Percentiles rank a stretch among this genome's conserved stretches.
Evolutionary conservation across 495 filamentous ascomycete species (phyloP).

Genomic region (Podospora pseudocomata): DNA sequence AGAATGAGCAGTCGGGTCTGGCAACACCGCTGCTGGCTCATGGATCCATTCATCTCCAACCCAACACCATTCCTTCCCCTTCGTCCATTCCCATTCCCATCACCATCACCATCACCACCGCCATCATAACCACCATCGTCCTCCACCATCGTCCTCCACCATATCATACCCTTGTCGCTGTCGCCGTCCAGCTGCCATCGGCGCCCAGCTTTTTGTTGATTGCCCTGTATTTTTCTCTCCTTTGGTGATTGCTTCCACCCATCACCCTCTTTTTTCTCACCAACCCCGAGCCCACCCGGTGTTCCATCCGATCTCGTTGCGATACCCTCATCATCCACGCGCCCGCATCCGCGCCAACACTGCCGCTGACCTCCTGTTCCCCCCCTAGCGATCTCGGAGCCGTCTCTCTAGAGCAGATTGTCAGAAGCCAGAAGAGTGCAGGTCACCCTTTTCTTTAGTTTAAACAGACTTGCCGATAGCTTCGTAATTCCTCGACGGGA

Average conservation of each 20-base stretch:
- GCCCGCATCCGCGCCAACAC: background rate
- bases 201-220: constrained; percentile 1
- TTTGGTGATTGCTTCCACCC: constrained; percentile 1
- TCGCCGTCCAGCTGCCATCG: constrained; percentile 16
- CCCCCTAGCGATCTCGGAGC: constrained; percentile 4
- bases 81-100: constrained; percentile 10
- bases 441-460: constrained; percentile 1
- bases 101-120: constrained; percentile 20
- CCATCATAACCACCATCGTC: constrained; percentile 23
- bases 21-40: constrained; percentile 12
- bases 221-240: background rate
- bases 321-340: constrained; percentile 17
- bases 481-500: background rate
- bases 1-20: constrained; percentile 29
- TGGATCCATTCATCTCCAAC: constrained; percentile 24
- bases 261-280: background rate
- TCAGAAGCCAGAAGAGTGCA: background rate
- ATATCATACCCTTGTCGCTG: constrained; percentile 29
- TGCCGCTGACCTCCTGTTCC: background rate
- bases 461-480: constrained; percentile 5
- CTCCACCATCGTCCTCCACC: background rate
- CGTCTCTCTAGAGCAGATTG: constrained; percentile 1
- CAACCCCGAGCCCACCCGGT: background rate
- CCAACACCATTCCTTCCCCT: constrained; percentile 14
- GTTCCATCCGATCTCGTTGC: constrained; percentile 16